Conservation (phyloP, 352 stramenopile species). For the Globisporangium parvum region DNA sequence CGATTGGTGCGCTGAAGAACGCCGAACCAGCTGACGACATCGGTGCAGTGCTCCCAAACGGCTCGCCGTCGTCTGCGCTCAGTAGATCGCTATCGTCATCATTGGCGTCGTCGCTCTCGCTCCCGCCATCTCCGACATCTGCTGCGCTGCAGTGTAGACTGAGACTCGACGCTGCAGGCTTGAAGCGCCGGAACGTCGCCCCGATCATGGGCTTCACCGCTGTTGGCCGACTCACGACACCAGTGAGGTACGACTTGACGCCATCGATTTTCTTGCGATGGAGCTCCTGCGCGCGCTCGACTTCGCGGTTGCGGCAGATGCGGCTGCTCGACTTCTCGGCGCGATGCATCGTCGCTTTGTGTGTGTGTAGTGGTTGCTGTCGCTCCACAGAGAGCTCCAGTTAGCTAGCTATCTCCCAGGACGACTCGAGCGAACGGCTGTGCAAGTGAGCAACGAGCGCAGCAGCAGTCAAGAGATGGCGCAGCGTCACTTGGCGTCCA, state of each 20-base stretch:
- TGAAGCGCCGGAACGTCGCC: constrained; percentile 8
- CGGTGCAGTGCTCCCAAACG: background rate
- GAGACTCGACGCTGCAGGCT: background rate
- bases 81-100: background rate
- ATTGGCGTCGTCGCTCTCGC: background rate
- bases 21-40: background rate
- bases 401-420: too few species aligned
- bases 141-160: background rate
- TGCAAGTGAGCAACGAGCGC: too few species aligned
- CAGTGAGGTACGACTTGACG: constrained; percentile 53
- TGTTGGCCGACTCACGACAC: constrained; percentile 14
- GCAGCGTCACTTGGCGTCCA: too few species aligned
- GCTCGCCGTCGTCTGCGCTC: constrained; percentile 1
- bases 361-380: background rate
- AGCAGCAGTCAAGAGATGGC: too few species aligned
- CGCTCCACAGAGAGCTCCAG: background rate
- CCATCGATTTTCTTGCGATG: constrained; percentile 67
- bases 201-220: background rate
- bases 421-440: too few species aligned
- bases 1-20: too few species aligned
- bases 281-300: constrained; percentile 62
- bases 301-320: constrained; percentile 59
- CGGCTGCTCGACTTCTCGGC: constrained; percentile 76
- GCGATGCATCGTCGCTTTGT: constrained; percentile 44
- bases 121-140: background rate